Conservation (phyloP, 1,284 basidiomycete species). For the Athelia psychrophila region DNA sequence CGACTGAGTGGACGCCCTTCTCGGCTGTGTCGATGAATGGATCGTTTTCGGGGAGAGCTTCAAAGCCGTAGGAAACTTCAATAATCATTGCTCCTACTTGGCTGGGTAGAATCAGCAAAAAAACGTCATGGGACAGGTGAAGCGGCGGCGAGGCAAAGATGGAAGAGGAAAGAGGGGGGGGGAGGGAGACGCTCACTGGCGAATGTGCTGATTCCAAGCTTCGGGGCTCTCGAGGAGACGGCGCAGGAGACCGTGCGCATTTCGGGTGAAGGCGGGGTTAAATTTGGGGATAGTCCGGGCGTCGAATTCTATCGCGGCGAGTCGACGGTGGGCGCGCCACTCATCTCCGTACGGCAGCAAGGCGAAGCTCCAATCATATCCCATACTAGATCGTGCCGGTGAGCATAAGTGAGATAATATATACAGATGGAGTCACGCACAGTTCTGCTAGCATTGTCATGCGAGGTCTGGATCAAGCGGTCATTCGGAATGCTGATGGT, state of each 20-base stretch:
- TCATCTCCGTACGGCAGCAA: slow-evolving; percentile 51
- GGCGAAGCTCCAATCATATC: slow-evolving; percentile 49
- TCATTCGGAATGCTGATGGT: slow-evolving; percentile 23
- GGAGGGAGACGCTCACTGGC: slow-evolving; percentile 26
- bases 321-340: slow-evolving; percentile 46
- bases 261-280: slow-evolving; percentile 4
- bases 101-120: no score
- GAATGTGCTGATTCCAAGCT: slow-evolving; percentile 33
- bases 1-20: slow-evolving; percentile 5
- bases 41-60: no score
- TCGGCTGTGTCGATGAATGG: slow-evolving; percentile 10
- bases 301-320: slow-evolving; percentile 45
- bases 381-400: slow-evolving; percentile 32
- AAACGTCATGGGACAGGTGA: no score
- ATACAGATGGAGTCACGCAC: neutral
- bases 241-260: slow-evolving; percentile 30
- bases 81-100: no score
- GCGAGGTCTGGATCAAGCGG: no score
- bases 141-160: no score
- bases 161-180: no score
- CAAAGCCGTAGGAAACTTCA: no score
- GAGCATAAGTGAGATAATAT: neutral
- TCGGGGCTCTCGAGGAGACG: slow-evolving; percentile 29
- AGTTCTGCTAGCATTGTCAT: neutral
- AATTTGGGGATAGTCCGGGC: slow-evolving; percentile 26